Evolutionary conservation across 2,329 filamentous ascomycete species (phyloP), one percentile per base, ranked within the genome.

Genomic region (Didymella pinodella): DNA sequence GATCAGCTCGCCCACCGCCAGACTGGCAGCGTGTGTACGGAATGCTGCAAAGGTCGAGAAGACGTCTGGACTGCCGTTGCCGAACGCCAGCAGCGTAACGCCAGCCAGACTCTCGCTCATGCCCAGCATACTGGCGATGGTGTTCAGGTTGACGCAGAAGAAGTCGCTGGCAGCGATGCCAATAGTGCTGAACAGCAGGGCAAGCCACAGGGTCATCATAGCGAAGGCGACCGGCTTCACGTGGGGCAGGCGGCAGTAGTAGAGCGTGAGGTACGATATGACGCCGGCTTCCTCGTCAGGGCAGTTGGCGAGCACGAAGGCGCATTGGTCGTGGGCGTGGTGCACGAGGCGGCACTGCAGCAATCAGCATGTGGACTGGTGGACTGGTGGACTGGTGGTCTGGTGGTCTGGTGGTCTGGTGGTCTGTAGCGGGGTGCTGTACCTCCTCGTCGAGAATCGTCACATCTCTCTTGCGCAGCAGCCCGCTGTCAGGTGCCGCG

Each of bases 1-100:
- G 52, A 99, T 92, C 49, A 99, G 83, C 80, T 99, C 95, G 45
- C 95, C 95, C 40, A 99, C 88, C 1, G 95, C 95, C 83, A 99
- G 86, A 80, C 93, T 96, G n/a, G 94, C 94, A 75, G 93, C 97
- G 73, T 98, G 92, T 25, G 93, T 97, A 71, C 89, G 89, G 92
- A 99, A 98, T 67, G 95, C 96, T 16, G 95, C 95, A 79, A 99
- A 98, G 2, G 95, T 99, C 65, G 93, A 97, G 78, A 99, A 99
- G 45, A 99, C 93, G 78, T 99, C 95, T 2, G 95, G 95, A 62
- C 94, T 98, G 51, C 95, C 95, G 81, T 99, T 99, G 65, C 95
- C 95, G 78, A 99, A 96, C 8, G 95, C 95, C 51, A 99, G 81
- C 71, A 99, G 96, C 0, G 95, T 99, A 28, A 99, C 96, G 34